Conservation (phyloP, 345 rosid species). For the Citrus glauca region DNA sequence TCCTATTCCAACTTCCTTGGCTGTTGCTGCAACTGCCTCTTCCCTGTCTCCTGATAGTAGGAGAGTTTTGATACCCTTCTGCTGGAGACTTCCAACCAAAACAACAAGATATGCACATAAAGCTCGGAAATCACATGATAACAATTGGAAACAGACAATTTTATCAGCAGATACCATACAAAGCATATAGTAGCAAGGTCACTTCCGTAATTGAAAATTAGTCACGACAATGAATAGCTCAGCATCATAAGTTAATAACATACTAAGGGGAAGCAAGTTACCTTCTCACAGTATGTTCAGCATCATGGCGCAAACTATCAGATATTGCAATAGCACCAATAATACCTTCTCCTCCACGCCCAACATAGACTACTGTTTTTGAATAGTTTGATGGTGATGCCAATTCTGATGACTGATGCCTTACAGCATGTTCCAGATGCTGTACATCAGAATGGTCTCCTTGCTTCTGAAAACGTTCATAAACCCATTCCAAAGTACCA, state of each 20-base stretch:
- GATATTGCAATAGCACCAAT: conserved; percentile 87
- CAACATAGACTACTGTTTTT: conserved; percentile 79
- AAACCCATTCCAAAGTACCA: conserved; percentile 82
- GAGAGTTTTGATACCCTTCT: conserved; percentile 75
- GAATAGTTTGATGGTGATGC: conserved; percentile 53
- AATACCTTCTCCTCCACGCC: conserved; percentile 81
- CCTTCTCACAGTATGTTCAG: conserved; percentile 74
- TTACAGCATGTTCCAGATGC: conserved; percentile 44
- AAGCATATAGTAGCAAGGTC: not conserved
- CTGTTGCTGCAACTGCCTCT: conserved; percentile 90
- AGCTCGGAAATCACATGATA: conserved; percentile 1
- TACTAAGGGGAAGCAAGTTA: conserved; percentile 20
- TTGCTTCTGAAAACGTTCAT: conserved; percentile 57
- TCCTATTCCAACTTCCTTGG: conserved; percentile 65
- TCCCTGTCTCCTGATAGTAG: conserved; percentile 95
- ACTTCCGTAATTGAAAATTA: not conserved
- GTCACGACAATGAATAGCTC: not conserved
- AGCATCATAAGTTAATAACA: not conserved
- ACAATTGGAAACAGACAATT: not conserved
- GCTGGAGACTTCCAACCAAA: conserved; percentile 54
- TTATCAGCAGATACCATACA: not conserved
- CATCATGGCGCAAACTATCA: conserved; percentile 77
- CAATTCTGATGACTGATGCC: conserved; percentile 34
- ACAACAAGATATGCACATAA: conserved; percentile 13
- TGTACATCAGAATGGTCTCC: conserved; percentile 37